Percentiles rank a stretch among this genome's conserved stretches.
phyloP scores from a whole-genome alignment of 2,329 filamentous ascomycete species.

The Plenodomus lindquistii region DNA sequence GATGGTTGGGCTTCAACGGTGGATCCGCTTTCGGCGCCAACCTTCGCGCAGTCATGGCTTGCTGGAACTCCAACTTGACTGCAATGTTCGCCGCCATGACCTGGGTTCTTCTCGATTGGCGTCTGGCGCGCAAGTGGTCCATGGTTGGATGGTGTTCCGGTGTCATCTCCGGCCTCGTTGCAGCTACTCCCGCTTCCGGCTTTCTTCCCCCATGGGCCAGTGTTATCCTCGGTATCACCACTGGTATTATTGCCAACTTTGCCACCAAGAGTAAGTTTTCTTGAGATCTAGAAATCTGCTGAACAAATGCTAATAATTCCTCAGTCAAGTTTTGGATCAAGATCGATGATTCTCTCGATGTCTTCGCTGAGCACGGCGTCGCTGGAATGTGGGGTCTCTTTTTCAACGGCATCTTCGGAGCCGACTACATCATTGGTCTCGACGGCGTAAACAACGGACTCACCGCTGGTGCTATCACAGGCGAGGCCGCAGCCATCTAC shows the following conservation, averaged over 20 bases:
- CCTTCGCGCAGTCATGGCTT: slow-evolving; percentile 90
- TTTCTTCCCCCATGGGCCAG: slow-evolving; percentile 72
- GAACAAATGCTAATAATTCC: slow-evolving; percentile 20
- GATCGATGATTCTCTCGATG: slow-evolving; percentile 85
- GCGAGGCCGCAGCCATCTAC: slow-evolving; percentile 74
- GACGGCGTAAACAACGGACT: slow-evolving; percentile 73
- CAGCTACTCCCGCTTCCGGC: slow-evolving; percentile 82
- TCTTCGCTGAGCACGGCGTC: slow-evolving; percentile 87
- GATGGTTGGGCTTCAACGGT: slow-evolving; percentile 98
- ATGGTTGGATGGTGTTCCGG: slow-evolving; percentile 94
- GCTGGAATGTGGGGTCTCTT: slow-evolving; percentile 82
- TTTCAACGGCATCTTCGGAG: slow-evolving; percentile 76
- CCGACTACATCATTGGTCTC: slow-evolving; percentile 73
- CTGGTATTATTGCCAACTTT: slow-evolving; percentile 77
- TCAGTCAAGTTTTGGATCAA: slow-evolving; percentile 73
- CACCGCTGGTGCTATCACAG: slow-evolving; percentile 68
- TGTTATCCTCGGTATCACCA: slow-evolving; percentile 63
- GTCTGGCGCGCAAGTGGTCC: slow-evolving; percentile 91
- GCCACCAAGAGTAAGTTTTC: slow-evolving; percentile 76
- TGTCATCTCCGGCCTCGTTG: slow-evolving; percentile 82
- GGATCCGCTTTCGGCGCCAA: slow-evolving; percentile 94
- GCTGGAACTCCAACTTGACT: slow-evolving; percentile 96
- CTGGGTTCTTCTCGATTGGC: slow-evolving; percentile 95
- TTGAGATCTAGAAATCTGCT: background rate
- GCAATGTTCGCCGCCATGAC: slow-evolving; percentile 90